Conservation (phyloP, 805 yeast genomes). For the Metschnikowia baotianmanensis region DNA sequence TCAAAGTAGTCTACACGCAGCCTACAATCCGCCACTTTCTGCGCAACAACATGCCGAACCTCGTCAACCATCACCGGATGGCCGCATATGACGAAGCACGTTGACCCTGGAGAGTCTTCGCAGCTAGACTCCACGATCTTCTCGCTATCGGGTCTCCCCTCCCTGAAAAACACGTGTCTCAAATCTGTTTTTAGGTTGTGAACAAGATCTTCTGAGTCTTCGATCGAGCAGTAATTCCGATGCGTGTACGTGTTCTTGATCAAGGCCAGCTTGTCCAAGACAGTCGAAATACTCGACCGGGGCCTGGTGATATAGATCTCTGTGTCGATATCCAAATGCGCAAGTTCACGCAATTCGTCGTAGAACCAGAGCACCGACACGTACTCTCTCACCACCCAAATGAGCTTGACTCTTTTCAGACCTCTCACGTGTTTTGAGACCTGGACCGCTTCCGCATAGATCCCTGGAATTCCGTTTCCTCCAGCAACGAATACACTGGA, state of each 20-base stretch:
- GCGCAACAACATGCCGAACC: conserved; percentile 22
- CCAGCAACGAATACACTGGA: conserved; percentile 38
- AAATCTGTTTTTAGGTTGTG: conserved; percentile 10
- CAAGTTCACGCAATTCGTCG: conserved; percentile 38
- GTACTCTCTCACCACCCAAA: conserved; percentile 63
- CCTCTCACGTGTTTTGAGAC: conserved; percentile 2
- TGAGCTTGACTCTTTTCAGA: conserved; percentile 36
- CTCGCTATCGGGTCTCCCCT: conserved; percentile 17
- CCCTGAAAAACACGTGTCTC: conserved; percentile 11
- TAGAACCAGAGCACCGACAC: conserved; percentile 50
- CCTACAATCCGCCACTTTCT: conserved; percentile 2
- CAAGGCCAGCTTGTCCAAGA: conserved; percentile 11
- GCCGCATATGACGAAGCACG: conserved; percentile 30
- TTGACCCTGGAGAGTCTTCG: conserved; percentile 12
- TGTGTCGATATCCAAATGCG: conserved; percentile 27
- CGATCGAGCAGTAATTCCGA: conserved; percentile 2
- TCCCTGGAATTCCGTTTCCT: conserved; percentile 43
- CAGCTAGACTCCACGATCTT: conserved; percentile 7
- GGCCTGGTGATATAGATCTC: conserved; percentile 16
- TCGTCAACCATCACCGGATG: conserved; percentile 36
- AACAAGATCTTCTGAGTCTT: conserved; percentile 1
- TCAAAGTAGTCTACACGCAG: conserved; percentile 19
- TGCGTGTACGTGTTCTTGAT: conserved; percentile 14
- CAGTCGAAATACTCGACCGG: neutral
- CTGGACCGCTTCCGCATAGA: conserved; percentile 32